Percentiles rank a stretch among this genome's conserved stretches.
Conservation (phyloP, 768 basidiomycete genomes). For the Xerocomus spinulosus region DNA sequence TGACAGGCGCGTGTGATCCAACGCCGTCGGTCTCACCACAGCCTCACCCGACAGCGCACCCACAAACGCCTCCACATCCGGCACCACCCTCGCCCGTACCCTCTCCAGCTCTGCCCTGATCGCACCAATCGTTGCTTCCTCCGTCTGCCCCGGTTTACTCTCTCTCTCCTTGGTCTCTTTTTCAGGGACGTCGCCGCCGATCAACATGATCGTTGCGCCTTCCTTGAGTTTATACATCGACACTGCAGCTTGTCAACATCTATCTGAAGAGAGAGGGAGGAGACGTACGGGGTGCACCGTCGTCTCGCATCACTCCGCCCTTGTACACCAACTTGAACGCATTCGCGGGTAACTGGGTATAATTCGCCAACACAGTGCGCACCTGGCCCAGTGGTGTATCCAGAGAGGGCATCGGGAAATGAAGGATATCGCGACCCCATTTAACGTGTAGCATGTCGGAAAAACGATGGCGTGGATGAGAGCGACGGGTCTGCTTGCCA, state of each 20-base stretch:
- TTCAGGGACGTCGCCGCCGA: conserved; percentile 43
- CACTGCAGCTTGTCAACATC: conserved; percentile 37
- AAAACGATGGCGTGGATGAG: conserved; percentile 7
- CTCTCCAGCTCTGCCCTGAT: conserved; percentile 40
- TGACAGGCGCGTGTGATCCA: conserved; percentile 57
- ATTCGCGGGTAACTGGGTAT: conserved; percentile 74
- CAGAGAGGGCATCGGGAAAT: conserved; percentile 53
- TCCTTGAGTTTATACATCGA: conserved; percentile 70
- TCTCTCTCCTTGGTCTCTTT: conserved; percentile 15
- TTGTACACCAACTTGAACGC: conserved; percentile 84
- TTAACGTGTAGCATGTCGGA: conserved; percentile 42
- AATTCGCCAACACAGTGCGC: conserved; percentile 59
- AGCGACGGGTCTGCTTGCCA: too few species aligned
- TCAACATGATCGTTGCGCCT: conserved; percentile 65
- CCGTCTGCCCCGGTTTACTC: conserved; percentile 33
- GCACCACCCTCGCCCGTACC: conserved; percentile 51
- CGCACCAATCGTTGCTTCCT: conserved; percentile 32
- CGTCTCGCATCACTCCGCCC: conserved; percentile 89
- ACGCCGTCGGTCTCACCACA: conserved; percentile 16
- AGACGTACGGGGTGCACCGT: conserved; percentile 55
- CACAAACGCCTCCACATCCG: conserved; percentile 56
- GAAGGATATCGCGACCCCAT: conserved; percentile 48
- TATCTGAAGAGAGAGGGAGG: conserved; percentile 4
- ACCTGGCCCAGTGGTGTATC: conserved; percentile 55
- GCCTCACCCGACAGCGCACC: too few species aligned